Conservation (phyloP, 2,329 filamentous ascomycete species). For the Stemphylium beticola region DNA sequence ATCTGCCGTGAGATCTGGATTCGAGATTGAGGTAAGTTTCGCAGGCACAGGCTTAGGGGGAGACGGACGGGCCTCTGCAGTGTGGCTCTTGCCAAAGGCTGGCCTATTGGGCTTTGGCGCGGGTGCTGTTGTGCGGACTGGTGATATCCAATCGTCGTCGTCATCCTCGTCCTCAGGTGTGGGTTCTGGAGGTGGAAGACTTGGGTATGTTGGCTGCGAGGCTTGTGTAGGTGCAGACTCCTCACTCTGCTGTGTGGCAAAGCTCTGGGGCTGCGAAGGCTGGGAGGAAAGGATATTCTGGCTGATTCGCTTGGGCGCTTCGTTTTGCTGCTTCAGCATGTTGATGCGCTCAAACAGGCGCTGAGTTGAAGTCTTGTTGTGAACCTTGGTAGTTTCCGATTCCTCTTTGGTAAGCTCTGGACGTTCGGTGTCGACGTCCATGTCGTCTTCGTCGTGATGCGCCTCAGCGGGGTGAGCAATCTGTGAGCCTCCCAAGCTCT, state of each 20-base stretch:
- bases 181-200: conserved; percentile 37
- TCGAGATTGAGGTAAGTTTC: conserved; percentile 54
- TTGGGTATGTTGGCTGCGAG: conserved; percentile 51
- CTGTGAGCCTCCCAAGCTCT: conserved; percentile 64
- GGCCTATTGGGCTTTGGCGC: conserved; percentile 50
- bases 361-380: conserved; percentile 93
- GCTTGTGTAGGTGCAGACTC: conserved; percentile 29
- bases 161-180: conserved; percentile 30
- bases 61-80: conserved; percentile 56
- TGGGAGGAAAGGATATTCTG: conserved; percentile 48
- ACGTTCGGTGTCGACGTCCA: conserved; percentile 58
- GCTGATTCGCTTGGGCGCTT: conserved; percentile 42
- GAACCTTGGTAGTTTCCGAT: conserved; percentile 62
- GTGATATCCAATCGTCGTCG: conserved; percentile 65
- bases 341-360: conserved; percentile 91
- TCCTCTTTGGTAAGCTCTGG: conserved; percentile 51
- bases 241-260: conserved; percentile 50
- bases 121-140: conserved; percentile 51
- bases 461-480: conserved; percentile 35
- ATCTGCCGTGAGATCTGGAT: conserved; percentile 49
- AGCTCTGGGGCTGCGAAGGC: conserved; percentile 30
- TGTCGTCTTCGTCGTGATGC: conserved; percentile 62
- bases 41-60: conserved; percentile 53
- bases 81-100: conserved; percentile 64
- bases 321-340: conserved; percentile 64